Conservation (phyloP, 2,329 filamentous ascomycete species). For the Trichoderma sp. region DNA sequence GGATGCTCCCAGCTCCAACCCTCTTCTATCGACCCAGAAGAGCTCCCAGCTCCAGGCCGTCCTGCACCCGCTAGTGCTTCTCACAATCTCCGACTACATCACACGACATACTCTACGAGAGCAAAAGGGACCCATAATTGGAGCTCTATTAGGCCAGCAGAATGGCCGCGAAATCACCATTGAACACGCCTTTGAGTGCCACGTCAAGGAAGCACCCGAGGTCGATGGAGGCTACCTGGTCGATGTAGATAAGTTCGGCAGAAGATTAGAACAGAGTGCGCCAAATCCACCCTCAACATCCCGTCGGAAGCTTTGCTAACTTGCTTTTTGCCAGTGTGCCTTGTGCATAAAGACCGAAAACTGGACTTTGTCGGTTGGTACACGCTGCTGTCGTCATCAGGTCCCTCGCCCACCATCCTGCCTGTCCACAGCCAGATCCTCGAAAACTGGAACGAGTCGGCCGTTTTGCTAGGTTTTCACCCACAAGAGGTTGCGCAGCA, state of each 20-base stretch:
- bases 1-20: constrained; percentile 48
- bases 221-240: constrained; percentile 60
- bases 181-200: constrained; percentile 88
- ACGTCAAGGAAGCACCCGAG: constrained; percentile 45
- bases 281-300: not conserved
- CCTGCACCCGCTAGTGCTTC: constrained; percentile 89
- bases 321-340: constrained; percentile 63
- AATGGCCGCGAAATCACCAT: constrained; percentile 87
- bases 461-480: constrained; percentile 87
- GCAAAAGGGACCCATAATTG: constrained; percentile 73
- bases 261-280: constrained; percentile 82
- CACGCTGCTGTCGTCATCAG: constrained; percentile 69
- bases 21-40: constrained; percentile 65
- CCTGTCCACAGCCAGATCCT: constrained; percentile 78
- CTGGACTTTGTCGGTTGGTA: constrained; percentile 94
- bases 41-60: constrained; percentile 74
- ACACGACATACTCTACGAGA: constrained; percentile 81
- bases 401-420: constrained; percentile 67
- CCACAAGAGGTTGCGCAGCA: constrained; percentile 55
- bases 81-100: constrained; percentile 96
- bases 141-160: constrained; percentile 87
- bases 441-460: constrained; percentile 73
- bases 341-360: constrained; percentile 79
- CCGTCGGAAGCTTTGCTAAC: not conserved
- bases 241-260: constrained; percentile 69